phyloP scores from a whole-genome alignment of 2,329 filamentous ascomycete genomes.

The Venturia carpophila region DNA sequence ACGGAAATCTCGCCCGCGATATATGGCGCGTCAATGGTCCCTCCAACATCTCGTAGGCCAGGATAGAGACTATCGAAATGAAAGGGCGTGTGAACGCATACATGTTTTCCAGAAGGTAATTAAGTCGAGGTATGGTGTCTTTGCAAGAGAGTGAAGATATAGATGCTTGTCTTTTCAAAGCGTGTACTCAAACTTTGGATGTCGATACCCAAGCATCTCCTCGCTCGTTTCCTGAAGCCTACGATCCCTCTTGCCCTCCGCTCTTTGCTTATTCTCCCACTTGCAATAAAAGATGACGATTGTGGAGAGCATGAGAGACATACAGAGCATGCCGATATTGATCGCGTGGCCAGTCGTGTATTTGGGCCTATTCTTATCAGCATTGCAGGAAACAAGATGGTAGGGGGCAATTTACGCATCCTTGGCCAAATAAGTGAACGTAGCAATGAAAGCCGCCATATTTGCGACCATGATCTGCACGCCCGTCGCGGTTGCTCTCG shows the following conservation, averaged over 20 bases:
- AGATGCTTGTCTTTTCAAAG: neutral
- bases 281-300: conserved; percentile 33
- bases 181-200: conserved; percentile 37
- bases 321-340: conserved; percentile 34
- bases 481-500: conserved; percentile 36
- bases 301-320: conserved; percentile 29
- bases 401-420: conserved; percentile 31
- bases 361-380: conserved; percentile 37
- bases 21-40: too few species aligned
- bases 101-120: too few species aligned
- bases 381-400: conserved; percentile 36
- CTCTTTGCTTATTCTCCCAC: conserved; percentile 37
- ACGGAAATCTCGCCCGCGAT: too few species aligned
- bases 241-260: conserved; percentile 33
- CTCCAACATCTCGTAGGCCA: too few species aligned
- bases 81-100: too few species aligned
- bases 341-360: conserved; percentile 42
- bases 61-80: too few species aligned
- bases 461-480: conserved; percentile 37
- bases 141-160: too few species aligned
- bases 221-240: conserved; percentile 29
- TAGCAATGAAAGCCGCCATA: conserved; percentile 38
- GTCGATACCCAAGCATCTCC: conserved; percentile 33
- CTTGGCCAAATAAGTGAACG: conserved; percentile 38
- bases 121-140: too few species aligned